These are phyloP conservation scores for Sextonia rubra DNA, from an alignment of 164 flowering plant genomes.

Conservation along the genomic window DNA sequence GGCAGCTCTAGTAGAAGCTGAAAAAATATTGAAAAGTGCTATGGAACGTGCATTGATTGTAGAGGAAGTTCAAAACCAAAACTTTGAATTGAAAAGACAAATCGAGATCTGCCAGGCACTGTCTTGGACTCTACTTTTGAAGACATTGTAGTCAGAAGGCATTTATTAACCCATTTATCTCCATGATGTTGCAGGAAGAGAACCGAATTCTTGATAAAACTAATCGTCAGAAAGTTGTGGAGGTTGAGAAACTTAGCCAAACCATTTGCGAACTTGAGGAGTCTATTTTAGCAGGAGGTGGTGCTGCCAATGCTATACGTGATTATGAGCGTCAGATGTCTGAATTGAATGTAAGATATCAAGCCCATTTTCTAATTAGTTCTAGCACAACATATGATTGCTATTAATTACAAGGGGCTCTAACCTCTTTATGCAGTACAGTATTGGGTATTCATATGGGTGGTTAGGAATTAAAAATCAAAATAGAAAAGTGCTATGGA, in stretches of 20 bases:
- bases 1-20: constrained; percentile 81
- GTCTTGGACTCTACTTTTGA: not conserved
- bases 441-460: too few species aligned
- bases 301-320: constrained; percentile 68
- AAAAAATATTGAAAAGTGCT: constrained; percentile 75
- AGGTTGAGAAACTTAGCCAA: constrained; percentile 81
- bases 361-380: not conserved
- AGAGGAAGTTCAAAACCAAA: constrained; percentile 90
- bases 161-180: not conserved
- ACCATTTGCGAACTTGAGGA: constrained; percentile 84
- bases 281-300: constrained; percentile 71
- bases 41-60: constrained; percentile 87
- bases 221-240: constrained; percentile 72
- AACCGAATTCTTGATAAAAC: constrained; percentile 77
- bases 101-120: constrained; percentile 79
- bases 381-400: not conserved
- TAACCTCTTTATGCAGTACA: not conserved
- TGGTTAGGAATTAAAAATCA: too few species aligned
- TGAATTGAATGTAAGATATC: constrained; percentile 49
- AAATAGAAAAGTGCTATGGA: too few species aligned
- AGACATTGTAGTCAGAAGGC: not conserved
- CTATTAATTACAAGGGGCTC: not conserved
- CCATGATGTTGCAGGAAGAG: constrained; percentile 61
- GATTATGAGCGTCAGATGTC: constrained; percentile 65
- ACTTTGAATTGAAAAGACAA: constrained; percentile 75